Conservation (phyloP, 495 filamentous ascomycete species). For the Hypoxylon fuscum region DNA sequence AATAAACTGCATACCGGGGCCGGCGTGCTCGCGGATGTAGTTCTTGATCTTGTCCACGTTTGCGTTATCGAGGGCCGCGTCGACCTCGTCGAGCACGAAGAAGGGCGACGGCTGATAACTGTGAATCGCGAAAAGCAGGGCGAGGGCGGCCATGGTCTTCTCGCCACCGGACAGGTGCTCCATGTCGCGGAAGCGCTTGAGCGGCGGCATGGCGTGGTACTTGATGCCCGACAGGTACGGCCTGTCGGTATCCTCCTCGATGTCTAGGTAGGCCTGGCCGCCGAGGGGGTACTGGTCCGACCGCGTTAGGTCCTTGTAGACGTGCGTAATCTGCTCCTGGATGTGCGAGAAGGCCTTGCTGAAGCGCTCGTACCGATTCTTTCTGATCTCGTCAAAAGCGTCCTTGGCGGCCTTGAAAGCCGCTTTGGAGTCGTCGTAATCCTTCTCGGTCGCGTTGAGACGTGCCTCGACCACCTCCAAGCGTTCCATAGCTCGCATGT, state of each 20-base stretch:
- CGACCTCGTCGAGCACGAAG: conserved; percentile 98
- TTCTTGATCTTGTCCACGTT: conserved; percentile 95
- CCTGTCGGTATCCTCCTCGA: conserved; percentile 82
- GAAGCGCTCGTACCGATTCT: conserved; percentile 88
- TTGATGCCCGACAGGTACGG: conserved; percentile 95
- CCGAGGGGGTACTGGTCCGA: conserved; percentile 86
- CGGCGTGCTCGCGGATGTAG: conserved; percentile 92
- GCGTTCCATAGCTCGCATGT: conserved; percentile 95
- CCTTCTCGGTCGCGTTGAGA: conserved; percentile 84
- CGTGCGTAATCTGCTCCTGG: conserved; percentile 88
- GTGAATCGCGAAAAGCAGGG: conserved; percentile 94
- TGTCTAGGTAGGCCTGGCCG: conserved; percentile 94
- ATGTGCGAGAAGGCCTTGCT: conserved; percentile 95
- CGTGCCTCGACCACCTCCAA: conserved; percentile 84
- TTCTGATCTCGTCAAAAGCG: conserved; percentile 81
- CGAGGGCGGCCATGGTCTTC: conserved; percentile 98
- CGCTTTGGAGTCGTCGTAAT: conserved; percentile 83
- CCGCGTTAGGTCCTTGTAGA: conserved; percentile 94
- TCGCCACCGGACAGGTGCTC: conserved; percentile 97
- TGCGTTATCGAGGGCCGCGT: conserved; percentile 95
- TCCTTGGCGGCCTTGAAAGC: conserved; percentile 78
- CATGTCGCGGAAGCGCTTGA: conserved; percentile 99
- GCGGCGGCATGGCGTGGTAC: conserved; percentile 97
- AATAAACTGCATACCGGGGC: conserved; percentile 98
- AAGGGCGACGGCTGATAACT: conserved; percentile 93